These are phyloP conservation scores for Pugionium cornutum DNA, from an alignment of 345 rosid genomes.

Conservation along the genomic window DNA sequence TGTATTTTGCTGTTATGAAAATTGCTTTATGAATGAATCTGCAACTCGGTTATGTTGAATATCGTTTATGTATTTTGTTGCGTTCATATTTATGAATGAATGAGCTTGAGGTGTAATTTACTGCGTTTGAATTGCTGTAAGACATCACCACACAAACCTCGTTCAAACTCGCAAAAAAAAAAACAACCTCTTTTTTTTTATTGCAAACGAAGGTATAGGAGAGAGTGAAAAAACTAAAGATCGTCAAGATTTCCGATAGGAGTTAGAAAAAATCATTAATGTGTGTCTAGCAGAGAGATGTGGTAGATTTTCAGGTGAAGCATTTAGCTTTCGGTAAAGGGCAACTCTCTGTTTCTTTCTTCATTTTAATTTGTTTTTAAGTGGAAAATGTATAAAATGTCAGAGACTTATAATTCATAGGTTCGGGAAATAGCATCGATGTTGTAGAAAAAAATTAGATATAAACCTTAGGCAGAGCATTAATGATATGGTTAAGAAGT, in stretches of 20 bases:
- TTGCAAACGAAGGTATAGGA: neutral
- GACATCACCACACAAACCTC: slow-evolving; percentile 44
- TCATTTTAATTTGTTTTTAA: neutral
- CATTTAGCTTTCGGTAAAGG: slow-evolving; percentile 20
- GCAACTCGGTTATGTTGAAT: too few species aligned
- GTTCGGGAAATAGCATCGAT: neutral
- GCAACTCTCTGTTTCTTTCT: slow-evolving; percentile 29
- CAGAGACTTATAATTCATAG: neutral
- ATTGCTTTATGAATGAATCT: too few species aligned
- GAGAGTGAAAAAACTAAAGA: slow-evolving; percentile 7
- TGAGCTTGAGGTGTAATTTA: slow-evolving; percentile 13
- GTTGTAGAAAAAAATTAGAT: neutral
- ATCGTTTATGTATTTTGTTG: too few species aligned
- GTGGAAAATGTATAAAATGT: neutral
- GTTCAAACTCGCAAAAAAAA: neutral
- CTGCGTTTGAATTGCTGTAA: slow-evolving; percentile 37
- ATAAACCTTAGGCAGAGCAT: slow-evolving; percentile 21
- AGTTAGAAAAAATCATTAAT: too few species aligned
- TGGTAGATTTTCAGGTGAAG: slow-evolving; percentile 35
- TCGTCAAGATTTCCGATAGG: too few species aligned
- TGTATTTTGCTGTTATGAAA: too few species aligned
- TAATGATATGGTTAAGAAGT: slow-evolving; percentile 23
- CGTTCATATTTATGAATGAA: too few species aligned
- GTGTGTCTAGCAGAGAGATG: slow-evolving; percentile 10
- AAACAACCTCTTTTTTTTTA: slow-evolving; percentile 8